Evolutionary conservation across 306 rosid species (phyloP).

Genomic region (Phaseolus lunatus): DNA sequence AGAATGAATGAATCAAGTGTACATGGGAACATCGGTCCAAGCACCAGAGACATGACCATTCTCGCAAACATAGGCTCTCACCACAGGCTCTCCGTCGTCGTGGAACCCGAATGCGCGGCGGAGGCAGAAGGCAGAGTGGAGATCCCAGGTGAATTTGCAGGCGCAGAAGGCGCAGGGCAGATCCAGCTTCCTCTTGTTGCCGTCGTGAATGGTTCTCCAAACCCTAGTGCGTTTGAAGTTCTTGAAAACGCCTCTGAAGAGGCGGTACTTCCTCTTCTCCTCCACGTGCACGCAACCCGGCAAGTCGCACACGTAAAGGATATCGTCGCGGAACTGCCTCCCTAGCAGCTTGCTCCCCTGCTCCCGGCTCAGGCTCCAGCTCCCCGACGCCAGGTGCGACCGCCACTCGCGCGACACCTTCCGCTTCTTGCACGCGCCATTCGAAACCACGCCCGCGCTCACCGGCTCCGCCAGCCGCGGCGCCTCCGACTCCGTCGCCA

Average conservation of each 20-base stretch:
- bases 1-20: slow-evolving; percentile 46
- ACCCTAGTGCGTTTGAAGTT: slow-evolving; percentile 78
- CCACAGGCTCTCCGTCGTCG: slow-evolving; percentile 95
- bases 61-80: slow-evolving; percentile 90
- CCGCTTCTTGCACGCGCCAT: slow-evolving; percentile 49
- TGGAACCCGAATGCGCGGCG: slow-evolving; percentile 78
- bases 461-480: slow-evolving; percentile 27
- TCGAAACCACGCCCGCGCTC: slow-evolving; percentile 42
- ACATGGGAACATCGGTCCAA: slow-evolving; percentile 92
- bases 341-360: slow-evolving; percentile 82
- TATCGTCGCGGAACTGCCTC: slow-evolving; percentile 82
- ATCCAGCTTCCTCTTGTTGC: slow-evolving; percentile 64
- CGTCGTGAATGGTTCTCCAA: slow-evolving; percentile 84
- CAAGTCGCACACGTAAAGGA: slow-evolving; percentile 85
- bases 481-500: slow-evolving; percentile 48
- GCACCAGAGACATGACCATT: slow-evolving; percentile 99
- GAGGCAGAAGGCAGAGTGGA: slow-evolving; percentile 88
- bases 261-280: slow-evolving; percentile 79
- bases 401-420: slow-evolving; percentile 43
- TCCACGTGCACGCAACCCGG: slow-evolving; percentile 90
- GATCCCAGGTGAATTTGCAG: slow-evolving; percentile 82
- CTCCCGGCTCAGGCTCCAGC: slow-evolving; percentile 80
- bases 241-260: slow-evolving; percentile 87
- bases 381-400: slow-evolving; percentile 83
- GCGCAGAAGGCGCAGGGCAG: slow-evolving; percentile 78